Evolutionary conservation across 805 yeast species (phyloP), one percentile per base, ranked within the genome.

Genomic region (Komagataella phaffii): DNA sequence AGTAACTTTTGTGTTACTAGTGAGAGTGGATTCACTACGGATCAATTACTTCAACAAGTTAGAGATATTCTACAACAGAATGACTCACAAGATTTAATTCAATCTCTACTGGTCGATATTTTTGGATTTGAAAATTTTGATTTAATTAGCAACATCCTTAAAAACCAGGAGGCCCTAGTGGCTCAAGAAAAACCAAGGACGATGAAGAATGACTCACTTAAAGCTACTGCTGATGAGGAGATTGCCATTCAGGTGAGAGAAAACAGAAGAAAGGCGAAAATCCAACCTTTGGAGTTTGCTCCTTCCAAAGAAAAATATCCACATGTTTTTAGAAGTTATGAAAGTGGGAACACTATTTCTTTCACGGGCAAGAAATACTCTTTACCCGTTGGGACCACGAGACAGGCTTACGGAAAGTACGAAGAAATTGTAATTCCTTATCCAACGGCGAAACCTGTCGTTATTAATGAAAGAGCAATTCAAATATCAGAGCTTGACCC

Each of bases 381-480:
- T 1, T 71, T 93, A 10, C 99, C 99, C 0, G 67, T 70, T 2
- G 97, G 97, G 0, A 83, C 96, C 0, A 80, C 83, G 1, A 71
- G 91, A 57, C 74, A 71, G 46, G 73, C 80, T 1, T 75, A 67
- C 55, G 80, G 83, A 17, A 70, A 74, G 1, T 79, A 83, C 59
- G 99, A 93, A 62, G 95, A 91, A 59, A 80, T 93, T 17, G 66
- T 77, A 0, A 88, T 93, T 3, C 99, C 99, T 0, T 78, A 81
- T 47, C 79, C 91, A 2, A 78, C 74, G 51, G 74, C 70, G 36
- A 68, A 67, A 44, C 63, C 68, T 12, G 65, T 74, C 3, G 65
- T 66, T 44, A 66, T 66, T 40, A 77, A 74, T 56, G 70, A 70
- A 52, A 69, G 75, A 18, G 69, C 88, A 24, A 72, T 89, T 1